Base-by-base conservation (phyloP, 2,329 filamentous ascomycete genomes). In the Chaetomiaceae sp. region DNA sequence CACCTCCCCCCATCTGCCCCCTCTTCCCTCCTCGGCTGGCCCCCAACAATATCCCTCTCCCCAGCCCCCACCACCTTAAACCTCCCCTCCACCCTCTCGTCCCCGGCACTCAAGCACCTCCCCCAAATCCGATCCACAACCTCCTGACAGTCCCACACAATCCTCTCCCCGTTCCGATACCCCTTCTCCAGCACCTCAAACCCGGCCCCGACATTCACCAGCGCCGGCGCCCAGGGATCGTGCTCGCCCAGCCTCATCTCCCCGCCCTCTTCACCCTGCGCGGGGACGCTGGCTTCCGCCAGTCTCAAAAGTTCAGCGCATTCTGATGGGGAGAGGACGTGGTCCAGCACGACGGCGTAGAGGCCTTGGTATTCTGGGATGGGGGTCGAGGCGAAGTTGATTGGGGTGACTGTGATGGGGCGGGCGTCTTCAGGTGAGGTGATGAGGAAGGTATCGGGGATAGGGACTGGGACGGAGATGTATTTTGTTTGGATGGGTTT, bases 141-240 rank as follows among this genome's bases (percentile, higher is more conserved):
- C 1, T 80, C 78, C 45, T 76, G 72, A 14, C 78, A 70, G 64
- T 94, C 87, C 80, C 84, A 88, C 60, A 94, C 85, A 59, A 92
- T 88, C 3, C 89, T 79, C n/a, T 85, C 85, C 62, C 85, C 85
- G 56, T 88, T 84, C 15, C 89, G 77, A 45, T 81, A 81, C 8
- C 82, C 76, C 1, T 78, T 72, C 4, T 76, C 70, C 38, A 83
- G 67, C 3, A 74, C 68, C 68, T 92, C 84, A 53, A 66, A 72
- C 3, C 87, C 86, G 4, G 68, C 68, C 5, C 87, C 87, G 22
- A 82, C 67, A 64, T 87, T 87, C 53, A 91, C 76, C 67, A 89
- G 76, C 0, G 88, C 89, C 2, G 82, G 80, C 46, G 77, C 74
- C 89, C 88, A 92, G 1, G 68, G 55, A 4, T 51, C 51, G n/a